Percentiles rank a stretch among this genome's conserved stretches.
Evolutionary conservation across 306 rosid genomes (phyloP).

Genomic region (Ormosia emarginata): DNA sequence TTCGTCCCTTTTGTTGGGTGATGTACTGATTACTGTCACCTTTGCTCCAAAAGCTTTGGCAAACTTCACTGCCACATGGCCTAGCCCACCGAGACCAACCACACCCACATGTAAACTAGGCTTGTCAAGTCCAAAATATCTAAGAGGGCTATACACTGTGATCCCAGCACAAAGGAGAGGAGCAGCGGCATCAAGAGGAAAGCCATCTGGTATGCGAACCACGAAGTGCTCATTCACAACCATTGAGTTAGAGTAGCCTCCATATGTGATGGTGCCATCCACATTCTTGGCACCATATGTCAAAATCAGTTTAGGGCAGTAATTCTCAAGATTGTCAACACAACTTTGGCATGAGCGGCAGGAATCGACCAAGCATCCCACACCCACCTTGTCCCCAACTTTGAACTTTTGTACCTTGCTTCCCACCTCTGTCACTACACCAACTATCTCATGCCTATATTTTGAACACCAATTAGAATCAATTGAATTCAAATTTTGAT

Average conservation of each 20-base stretch:
- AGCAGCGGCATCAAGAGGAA: slow-evolving; percentile 34
- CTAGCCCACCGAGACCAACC: slow-evolving; percentile 43
- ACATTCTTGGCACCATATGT: slow-evolving; percentile 1
- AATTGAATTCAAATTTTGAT: neutral
- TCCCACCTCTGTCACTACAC: slow-evolving; percentile 42
- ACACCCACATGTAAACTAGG: slow-evolving; percentile 37
- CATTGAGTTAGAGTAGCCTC: slow-evolving; percentile 36
- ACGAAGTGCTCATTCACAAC: slow-evolving; percentile 29
- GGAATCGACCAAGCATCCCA: slow-evolving; percentile 32
- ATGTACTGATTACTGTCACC: slow-evolving; percentile 39
- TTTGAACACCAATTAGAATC: neutral
- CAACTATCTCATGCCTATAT: slow-evolving; percentile 41
- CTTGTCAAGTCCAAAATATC: slow-evolving; percentile 28
- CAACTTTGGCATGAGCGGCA: slow-evolving; percentile 30
- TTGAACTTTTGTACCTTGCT: slow-evolving; percentile 32
- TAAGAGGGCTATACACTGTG: slow-evolving; percentile 40
- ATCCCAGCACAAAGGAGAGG: slow-evolving; percentile 45
- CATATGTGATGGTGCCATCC: slow-evolving; percentile 31
- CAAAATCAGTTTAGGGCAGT: slow-evolving; percentile 19
- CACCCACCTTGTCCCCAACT: slow-evolving; percentile 43
- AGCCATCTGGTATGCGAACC: slow-evolving; percentile 1
- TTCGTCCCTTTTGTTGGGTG: slow-evolving; percentile 28
- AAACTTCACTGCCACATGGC: slow-evolving; percentile 40
- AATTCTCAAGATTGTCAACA: slow-evolving; percentile 22
- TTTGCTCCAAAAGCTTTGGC: slow-evolving; percentile 40